These are phyloP conservation scores for Helichrysum umbraculigerum DNA, from an alignment of 129 eudicot species.

Conservation along the genomic window DNA sequence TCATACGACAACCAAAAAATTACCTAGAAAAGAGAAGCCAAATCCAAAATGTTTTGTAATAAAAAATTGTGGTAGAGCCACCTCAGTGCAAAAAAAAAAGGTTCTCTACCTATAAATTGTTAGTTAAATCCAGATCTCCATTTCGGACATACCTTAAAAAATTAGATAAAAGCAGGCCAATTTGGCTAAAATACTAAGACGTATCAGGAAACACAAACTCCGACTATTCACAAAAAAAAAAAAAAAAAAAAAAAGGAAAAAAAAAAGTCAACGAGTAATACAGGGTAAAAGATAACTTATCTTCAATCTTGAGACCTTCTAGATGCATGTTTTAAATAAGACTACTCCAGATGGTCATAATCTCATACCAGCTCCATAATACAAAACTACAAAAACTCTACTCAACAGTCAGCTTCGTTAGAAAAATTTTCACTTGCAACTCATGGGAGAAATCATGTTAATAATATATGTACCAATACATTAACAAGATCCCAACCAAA, in stretches of 20 bases:
- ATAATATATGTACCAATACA: no score
- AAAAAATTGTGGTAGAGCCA: neutral
- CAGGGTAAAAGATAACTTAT: neutral
- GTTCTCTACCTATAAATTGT: neutral
- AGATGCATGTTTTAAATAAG: neutral
- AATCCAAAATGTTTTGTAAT: neutral
- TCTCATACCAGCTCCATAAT: neutral
- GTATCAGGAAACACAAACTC: neutral
- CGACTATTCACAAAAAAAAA: neutral
- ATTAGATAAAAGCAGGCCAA: neutral
- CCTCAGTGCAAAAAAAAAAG: neutral
- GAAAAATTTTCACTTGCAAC: no score
- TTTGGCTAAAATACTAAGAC: neutral
- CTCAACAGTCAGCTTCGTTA: no score
- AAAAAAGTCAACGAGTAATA: no score
- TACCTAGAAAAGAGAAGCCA: neutral
- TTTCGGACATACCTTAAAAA: neutral
- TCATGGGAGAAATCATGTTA: no score
- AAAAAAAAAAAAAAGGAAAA: no score
- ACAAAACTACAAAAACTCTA: no score
- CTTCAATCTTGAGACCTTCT: neutral
- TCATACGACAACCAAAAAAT: neutral
- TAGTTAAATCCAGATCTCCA: neutral
- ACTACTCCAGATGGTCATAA: neutral
- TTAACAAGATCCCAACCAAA: no score